A percentile compares a stretch with the other conserved stretches of the same genome.
Evolutionary conservation across 768 basidiomycete species (phyloP).

Genomic region (Boletus edulis): DNA sequence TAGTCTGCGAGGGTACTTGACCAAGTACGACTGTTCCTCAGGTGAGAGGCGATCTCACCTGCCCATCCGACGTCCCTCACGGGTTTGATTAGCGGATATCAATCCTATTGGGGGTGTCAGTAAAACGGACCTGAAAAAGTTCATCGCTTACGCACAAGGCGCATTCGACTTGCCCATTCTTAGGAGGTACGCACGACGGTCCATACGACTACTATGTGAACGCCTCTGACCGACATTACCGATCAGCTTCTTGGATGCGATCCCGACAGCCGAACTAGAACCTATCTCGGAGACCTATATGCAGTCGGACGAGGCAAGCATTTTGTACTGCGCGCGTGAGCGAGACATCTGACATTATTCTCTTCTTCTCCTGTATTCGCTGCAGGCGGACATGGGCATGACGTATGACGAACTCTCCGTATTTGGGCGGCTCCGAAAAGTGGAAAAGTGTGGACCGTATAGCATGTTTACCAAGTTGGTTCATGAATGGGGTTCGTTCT

Average conservation of each 20-base stretch:
- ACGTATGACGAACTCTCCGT: conserved; percentile 95
- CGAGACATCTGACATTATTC: background rate
- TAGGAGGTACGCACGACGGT: conserved; percentile 46
- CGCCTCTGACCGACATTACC: background rate
- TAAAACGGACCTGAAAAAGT: conserved; percentile 95
- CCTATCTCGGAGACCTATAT: conserved; percentile 93
- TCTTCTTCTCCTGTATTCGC: background rate
- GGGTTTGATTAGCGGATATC: conserved; percentile 68
- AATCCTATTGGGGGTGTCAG: conserved; percentile 99
- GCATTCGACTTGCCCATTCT: conserved; percentile 86
- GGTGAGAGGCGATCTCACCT: conserved; percentile 39
- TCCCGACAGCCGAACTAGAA: conserved; percentile 95
- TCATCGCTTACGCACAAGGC: conserved; percentile 80
- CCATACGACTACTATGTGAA: background rate
- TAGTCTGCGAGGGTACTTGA: conserved; percentile 93
- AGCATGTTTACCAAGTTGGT: conserved; percentile 95
- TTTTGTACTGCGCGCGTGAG: no score
- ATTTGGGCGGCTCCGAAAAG: conserved; percentile 90
- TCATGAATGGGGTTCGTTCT: conserved; percentile 85
- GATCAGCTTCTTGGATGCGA: conserved; percentile 81
- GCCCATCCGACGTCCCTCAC: background rate
- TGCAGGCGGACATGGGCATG: conserved; percentile 97
- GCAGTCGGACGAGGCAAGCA: conserved; percentile 81
- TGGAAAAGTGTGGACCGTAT: conserved; percentile 97
- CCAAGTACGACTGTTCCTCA: conserved; percentile 96